Evolutionary conservation across 345 rosid species (phyloP).

Genomic region (Citrus hindsii): DNA sequence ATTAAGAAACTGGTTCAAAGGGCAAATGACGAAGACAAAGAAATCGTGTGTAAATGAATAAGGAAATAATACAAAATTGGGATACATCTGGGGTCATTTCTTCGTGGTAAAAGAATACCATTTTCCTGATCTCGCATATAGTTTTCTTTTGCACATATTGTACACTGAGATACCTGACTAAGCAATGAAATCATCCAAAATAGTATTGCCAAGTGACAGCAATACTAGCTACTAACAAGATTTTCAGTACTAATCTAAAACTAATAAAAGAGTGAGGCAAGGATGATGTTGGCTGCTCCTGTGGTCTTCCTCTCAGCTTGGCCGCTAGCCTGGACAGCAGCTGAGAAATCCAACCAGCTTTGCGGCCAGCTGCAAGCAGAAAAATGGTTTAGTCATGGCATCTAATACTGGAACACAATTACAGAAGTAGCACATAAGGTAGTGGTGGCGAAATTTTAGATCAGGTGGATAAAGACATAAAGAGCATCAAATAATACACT

Average conservation of each 20-base stretch:
- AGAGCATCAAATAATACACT: not conserved
- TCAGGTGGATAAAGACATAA: not conserved
- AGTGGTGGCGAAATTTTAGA: not conserved
- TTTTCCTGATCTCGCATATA: not conserved
- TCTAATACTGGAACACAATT: not conserved
- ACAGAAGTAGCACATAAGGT: not conserved
- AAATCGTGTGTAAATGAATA: not conserved
- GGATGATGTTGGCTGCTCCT: slow-evolving; percentile 20
- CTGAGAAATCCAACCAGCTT: slow-evolving; percentile 32
- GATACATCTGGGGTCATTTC: not conserved
- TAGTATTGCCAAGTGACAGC: slow-evolving; percentile 75
- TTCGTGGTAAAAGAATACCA: not conserved
- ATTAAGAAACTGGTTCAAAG: not conserved
- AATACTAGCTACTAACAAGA: slow-evolving; percentile 52
- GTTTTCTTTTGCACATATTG: slow-evolving; percentile 20
- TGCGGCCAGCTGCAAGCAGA: slow-evolving; percentile 44
- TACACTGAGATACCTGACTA: slow-evolving; percentile 13
- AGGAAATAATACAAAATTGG: slow-evolving; percentile 10
- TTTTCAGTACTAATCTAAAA: slow-evolving; percentile 45
- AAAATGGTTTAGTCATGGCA: not conserved
- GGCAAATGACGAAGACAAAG: not conserved
- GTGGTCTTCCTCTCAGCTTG: slow-evolving; percentile 56
- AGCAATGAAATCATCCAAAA: slow-evolving; percentile 20
- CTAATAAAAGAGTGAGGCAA: slow-evolving; percentile 32
- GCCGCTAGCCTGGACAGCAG: slow-evolving; percentile 48